Percentiles rank a stretch among this genome's conserved stretches.
Evolutionary conservation across 192 early-diverging fungal species (phyloP).

Genomic region (Allomyces javanicus): DNA sequence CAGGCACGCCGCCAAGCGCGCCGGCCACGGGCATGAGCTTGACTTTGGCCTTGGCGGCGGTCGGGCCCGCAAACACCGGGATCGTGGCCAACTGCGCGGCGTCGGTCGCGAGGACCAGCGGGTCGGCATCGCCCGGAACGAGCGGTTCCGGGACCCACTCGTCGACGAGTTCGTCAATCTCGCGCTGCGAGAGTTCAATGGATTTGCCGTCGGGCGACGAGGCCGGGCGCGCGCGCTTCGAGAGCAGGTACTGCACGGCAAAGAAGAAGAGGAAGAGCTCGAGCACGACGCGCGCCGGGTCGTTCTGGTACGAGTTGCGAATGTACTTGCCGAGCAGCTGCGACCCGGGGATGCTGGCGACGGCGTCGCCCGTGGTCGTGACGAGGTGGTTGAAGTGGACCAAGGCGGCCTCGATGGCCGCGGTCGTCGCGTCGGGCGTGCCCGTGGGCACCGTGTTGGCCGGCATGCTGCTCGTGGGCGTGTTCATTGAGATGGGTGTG

Average conservation of each 20-base stretch:
- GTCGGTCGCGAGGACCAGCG: slow-evolving; percentile 14
- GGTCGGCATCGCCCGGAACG: slow-evolving; percentile 50
- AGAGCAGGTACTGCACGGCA: slow-evolving; percentile 71
- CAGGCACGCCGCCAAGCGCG: slow-evolving; percentile 6
- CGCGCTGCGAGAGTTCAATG: slow-evolving; percentile 70
- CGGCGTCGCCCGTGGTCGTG: too few relatives aligned
- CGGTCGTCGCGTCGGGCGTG: too few relatives aligned
- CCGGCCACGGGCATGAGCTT: background rate
- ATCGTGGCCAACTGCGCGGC: slow-evolving; percentile 56
- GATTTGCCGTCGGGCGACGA: slow-evolving; percentile 34
- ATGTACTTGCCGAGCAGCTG: slow-evolving; percentile 60
- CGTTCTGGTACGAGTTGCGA: slow-evolving; percentile 80
- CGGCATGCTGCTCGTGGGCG: too few relatives aligned
- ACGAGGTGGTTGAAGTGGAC: too few relatives aligned
- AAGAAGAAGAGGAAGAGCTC: slow-evolving; percentile 68
- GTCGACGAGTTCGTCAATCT: slow-evolving; percentile 80
- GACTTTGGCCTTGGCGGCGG: slow-evolving; percentile 14
- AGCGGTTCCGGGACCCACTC: slow-evolving; percentile 94
- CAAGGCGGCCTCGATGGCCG: too few relatives aligned
- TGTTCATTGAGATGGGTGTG: too few relatives aligned
- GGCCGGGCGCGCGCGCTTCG: slow-evolving; percentile 50
- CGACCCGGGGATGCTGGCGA: slow-evolving; percentile 38
- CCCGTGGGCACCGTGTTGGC: too few relatives aligned
- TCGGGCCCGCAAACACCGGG: slow-evolving; percentile 45
- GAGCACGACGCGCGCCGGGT: slow-evolving; percentile 68